Conservation (phyloP, 805 yeast species). For the Hanseniaspora opuntiae region DNA sequence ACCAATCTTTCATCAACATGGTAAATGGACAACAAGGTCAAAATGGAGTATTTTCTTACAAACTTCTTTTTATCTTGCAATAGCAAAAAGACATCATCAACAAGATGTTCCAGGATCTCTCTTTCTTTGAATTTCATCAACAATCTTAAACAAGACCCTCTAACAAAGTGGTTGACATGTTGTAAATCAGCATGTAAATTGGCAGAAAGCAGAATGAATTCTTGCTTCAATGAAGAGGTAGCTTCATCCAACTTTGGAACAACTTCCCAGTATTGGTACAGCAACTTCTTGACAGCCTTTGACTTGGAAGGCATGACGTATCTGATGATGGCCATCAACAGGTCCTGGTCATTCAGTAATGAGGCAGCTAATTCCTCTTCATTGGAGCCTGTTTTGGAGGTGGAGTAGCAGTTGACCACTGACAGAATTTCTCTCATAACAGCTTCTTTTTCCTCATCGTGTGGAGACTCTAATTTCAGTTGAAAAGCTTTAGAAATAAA, state of each 20-base stretch:
- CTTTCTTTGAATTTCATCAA: slow-evolving; percentile 82
- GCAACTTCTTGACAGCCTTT: slow-evolving; percentile 79
- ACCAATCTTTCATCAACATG: slow-evolving; percentile 72
- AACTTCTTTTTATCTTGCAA: slow-evolving; percentile 94
- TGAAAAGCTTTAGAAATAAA: slow-evolving; percentile 10
- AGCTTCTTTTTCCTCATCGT: slow-evolving; percentile 8
- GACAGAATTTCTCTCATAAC: slow-evolving; percentile 11
- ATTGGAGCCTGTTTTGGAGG: slow-evolving; percentile 4
- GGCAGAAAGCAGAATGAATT: slow-evolving; percentile 95
- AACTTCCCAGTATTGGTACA: slow-evolving; percentile 95
- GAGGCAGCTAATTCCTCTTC: slow-evolving; percentile 12
- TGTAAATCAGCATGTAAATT: slow-evolving; percentile 94
- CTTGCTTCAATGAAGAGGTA: slow-evolving; percentile 88
- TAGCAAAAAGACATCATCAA: slow-evolving; percentile 82
- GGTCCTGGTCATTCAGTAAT: slow-evolving; percentile 23
- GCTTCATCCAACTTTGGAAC: slow-evolving; percentile 72
- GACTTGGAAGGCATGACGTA: slow-evolving; percentile 92
- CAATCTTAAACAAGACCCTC: slow-evolving; percentile 90
- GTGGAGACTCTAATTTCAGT: slow-evolving; percentile 3
- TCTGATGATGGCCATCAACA: slow-evolving; percentile 92
- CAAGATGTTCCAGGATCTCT: slow-evolving; percentile 86
- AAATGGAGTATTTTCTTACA: slow-evolving; percentile 91
- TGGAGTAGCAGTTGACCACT: slow-evolving; percentile 10
- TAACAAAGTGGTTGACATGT: slow-evolving; percentile 92
- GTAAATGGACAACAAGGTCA: slow-evolving; percentile 74